Evolutionary conservation across 177 flowering plant genomes (phyloP), one percentile per base, ranked within the genome.

Genomic region (Telopea speciosissima): DNA sequence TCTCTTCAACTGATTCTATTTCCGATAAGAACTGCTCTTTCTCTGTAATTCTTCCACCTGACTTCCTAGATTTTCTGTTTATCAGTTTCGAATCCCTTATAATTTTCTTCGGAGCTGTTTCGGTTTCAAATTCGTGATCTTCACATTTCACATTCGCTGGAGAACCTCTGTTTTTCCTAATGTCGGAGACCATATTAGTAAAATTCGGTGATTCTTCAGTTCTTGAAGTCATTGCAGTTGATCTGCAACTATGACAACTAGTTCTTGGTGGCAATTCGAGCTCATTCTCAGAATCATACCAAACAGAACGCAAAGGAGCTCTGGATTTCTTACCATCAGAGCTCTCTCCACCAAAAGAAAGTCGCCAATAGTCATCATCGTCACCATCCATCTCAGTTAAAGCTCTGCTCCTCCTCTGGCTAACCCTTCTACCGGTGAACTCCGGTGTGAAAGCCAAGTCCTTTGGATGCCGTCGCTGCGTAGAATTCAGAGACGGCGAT

Each of bases 281-380:
- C 60, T 79, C 83, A 72, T 76, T 72, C 45, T 73, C 79, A 6
- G 81, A 79, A 63, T 71, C 76, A 71, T 70, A 70, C 81, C 70
- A 67, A 33, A 75, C 72, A 21, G 88, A 77, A 25, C 26, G 66
- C 24, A 66, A 33, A 63, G 49, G 66, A 31, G 68, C 65, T 24
- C 23, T 54, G 19, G 26, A 64, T 62, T 71, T 79, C 73, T 73
- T 65, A 40, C 70, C 82, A n/a, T 77, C 83, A 58, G 60, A 31
- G 65, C 76, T 63, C 36, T 71, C 77, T 28, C 65, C 72, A 10
- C 77, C 72, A 26, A 83, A 85, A n/a, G 92, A 86, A 23, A 86
- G 69, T 66, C 85, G 81, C 88, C 87, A 86, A 68, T 73, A 86
- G 16, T 79, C 82, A 28, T 83, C 88, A 54, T 79, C n/a, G n/a